phyloP scores from a whole-genome alignment of 768 basidiomycete genomes.

The Epithele typhae region DNA sequence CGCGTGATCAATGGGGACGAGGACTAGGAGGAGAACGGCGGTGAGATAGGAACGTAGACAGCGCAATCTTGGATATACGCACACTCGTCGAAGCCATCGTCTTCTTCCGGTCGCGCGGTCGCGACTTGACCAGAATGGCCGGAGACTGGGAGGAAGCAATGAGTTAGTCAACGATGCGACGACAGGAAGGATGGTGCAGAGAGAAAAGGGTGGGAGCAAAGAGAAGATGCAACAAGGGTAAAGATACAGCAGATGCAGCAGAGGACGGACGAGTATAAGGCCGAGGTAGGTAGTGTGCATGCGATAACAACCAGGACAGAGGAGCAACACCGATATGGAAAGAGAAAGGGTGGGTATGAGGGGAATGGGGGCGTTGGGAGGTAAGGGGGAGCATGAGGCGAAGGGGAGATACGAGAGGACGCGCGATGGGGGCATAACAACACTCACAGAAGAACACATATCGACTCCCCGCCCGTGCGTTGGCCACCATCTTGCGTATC shows the following conservation, averaged over 20 bases:
- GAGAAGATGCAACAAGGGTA: neutral
- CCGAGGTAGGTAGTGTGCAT: no score
- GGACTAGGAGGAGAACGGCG: neutral
- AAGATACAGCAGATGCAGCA: neutral
- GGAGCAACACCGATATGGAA: no score
- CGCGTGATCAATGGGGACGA: slow-evolving; percentile 8
- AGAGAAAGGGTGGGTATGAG: no score
- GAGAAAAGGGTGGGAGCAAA: neutral
- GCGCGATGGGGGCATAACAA: no score
- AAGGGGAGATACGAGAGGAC: no score
- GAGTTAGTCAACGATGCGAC: neutral
- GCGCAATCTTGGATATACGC: neutral
- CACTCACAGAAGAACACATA: slow-evolving; percentile 15
- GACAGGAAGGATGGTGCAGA: neutral
- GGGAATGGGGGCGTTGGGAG: no score
- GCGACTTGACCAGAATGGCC: slow-evolving; percentile 23
- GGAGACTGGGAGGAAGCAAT: slow-evolving; percentile 12
- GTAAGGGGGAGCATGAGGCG: neutral
- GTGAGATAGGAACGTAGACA: neutral
- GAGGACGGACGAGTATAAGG: no score
- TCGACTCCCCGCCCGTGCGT: slow-evolving; percentile 8
- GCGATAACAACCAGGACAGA: no score
- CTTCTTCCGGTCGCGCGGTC: slow-evolving; percentile 9
- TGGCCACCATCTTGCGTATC: slow-evolving; percentile 9
- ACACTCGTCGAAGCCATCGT: slow-evolving; percentile 25